phyloP scores from a whole-genome alignment of 208 protist species.

The Trypanosoma caninum region DNA sequence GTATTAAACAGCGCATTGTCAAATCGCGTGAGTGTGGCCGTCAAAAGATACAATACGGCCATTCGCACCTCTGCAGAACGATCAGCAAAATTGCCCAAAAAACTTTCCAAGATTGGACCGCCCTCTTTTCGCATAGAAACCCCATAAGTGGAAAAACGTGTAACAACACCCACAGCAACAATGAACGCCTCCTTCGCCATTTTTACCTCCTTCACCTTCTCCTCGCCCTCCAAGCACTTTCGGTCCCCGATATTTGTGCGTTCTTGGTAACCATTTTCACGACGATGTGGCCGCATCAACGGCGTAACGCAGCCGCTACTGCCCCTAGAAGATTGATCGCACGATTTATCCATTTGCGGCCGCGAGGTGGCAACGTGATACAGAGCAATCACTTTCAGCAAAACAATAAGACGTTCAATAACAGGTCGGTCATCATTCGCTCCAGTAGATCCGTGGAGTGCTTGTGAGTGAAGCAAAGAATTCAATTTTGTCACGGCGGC shows the following conservation, averaged over 20 bases:
- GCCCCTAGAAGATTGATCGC: slow-evolving; percentile 13
- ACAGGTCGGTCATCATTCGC: background rate
- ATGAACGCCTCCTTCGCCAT: slow-evolving; percentile 24
- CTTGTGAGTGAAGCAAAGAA: slow-evolving; percentile 11
- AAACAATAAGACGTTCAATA: slow-evolving; percentile 7
- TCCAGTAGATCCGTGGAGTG: background rate
- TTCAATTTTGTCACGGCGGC: slow-evolving; percentile 6
- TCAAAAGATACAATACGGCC: slow-evolving; percentile 38
- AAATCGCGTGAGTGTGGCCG: slow-evolving; percentile 56
- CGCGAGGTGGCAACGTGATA: slow-evolving; percentile 52
- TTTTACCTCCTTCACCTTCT: background rate
- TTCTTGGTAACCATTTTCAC: slow-evolving; percentile 3
- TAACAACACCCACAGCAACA: slow-evolving; percentile 15
- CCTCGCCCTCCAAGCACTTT: background rate
- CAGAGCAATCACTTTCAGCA: slow-evolving; percentile 39
- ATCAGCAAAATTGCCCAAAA: background rate
- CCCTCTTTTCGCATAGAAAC: background rate
- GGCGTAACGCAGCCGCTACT: slow-evolving; percentile 11
- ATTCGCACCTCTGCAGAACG: slow-evolving; percentile 30
- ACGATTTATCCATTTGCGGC: slow-evolving; percentile 14
- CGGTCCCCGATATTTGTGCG: background rate
- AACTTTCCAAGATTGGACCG: background rate
- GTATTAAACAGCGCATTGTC: slow-evolving; percentile 47
- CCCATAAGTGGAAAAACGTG: slow-evolving; percentile 24
- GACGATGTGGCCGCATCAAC: slow-evolving; percentile 14